Conservation (phyloP, 768 basidiomycete genomes). For the Kwoniella sp. region DNA sequence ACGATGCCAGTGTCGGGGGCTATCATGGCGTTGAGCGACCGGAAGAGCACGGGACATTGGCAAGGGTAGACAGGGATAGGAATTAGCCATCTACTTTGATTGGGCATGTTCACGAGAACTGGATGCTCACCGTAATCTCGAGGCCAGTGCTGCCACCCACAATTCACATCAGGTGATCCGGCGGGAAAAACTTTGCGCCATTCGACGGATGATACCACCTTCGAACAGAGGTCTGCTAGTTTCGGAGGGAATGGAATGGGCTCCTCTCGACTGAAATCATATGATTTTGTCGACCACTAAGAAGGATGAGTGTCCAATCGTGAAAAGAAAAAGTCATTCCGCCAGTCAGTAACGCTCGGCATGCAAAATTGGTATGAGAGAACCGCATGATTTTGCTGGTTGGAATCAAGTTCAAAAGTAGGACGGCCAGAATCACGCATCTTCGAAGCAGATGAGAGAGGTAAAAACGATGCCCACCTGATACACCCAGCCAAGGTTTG, state of each 20-base stretch:
- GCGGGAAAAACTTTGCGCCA: slow-evolving; percentile 68
- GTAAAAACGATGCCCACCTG: slow-evolving; percentile 56
- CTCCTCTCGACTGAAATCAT: slow-evolving; percentile 74
- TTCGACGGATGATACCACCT: slow-evolving; percentile 66
- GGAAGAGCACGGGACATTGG: neutral
- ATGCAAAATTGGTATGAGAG: too few species aligned
- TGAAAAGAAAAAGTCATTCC: too few species aligned
- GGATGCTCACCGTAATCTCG: slow-evolving; percentile 71
- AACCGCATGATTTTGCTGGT: too few species aligned
- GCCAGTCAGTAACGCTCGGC: too few species aligned
- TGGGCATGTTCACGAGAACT: neutral
- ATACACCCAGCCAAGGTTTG: slow-evolving; percentile 93
- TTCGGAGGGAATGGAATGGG: slow-evolving; percentile 66
- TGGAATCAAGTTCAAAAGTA: neutral
- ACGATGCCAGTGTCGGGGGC: slow-evolving; percentile 96
- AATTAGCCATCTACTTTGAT: too few species aligned
- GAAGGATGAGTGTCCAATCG: too few species aligned
- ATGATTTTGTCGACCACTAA: slow-evolving; percentile 91
- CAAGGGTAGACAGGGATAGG: too few species aligned
- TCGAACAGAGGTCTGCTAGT: slow-evolving; percentile 65
- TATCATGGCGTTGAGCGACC: slow-evolving; percentile 49
- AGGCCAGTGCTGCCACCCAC: slow-evolving; percentile 74
- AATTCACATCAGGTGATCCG: slow-evolving; percentile 33
- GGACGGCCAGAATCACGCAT: neutral
- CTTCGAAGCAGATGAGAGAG: neutral